Evolutionary conservation across 2,329 filamentous ascomycete species (phyloP), one percentile per base, ranked within the genome.

Genomic region (Penicillium sp.): DNA sequence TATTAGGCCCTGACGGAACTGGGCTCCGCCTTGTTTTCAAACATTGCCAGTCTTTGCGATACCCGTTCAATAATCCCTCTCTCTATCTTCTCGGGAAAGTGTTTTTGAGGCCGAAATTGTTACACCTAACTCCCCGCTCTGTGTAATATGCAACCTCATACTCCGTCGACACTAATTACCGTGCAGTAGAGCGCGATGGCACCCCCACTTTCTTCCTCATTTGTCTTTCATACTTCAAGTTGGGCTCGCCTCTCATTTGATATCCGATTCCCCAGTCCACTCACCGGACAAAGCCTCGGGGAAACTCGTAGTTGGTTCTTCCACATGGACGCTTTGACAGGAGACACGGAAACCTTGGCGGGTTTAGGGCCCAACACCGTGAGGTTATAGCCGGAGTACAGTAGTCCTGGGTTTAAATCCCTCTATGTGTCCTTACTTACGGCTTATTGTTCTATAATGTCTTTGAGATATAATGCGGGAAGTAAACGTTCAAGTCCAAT

Each of bases 11-110:
- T 48, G 41, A 40, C 59, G 62, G 62, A 58, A 60, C 50, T 56
- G 8, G 38, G n/a, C 58, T 61, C 62, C 62, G 61, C 61, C 62
- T 51, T 62, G 62, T 56, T 63, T 59, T 29, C 27, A 34, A 47
- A 27, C 24, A 27, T 27, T 27, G 24, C 24, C 24, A 27, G 24
- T 6, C 24, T 27, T 27, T 27, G 24, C 24, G 24, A 27, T 27
- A 27, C 24, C 18, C 18, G 18, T 18, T 27, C 24, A 27, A 27
- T 27, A 27, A 27, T 27, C 24, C 24, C 24, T 27, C 24, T 27
- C 24, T 27, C 24, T 27, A 3, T 27, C 24, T 27, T 27, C 24
- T 6, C 24, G 24, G 24, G 31, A 11, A 34, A 34, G 13, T 14
- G 13, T n/a, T 36, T n/a, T 36, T 36, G 34, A 36, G 13, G 34